A percentile compares a stretch with the other conserved stretches of the same genome.
These are phyloP conservation scores for Musa balbisiana DNA, from an alignment of 202 grass and related monocot genomes.

Conservation along the genomic window DNA sequence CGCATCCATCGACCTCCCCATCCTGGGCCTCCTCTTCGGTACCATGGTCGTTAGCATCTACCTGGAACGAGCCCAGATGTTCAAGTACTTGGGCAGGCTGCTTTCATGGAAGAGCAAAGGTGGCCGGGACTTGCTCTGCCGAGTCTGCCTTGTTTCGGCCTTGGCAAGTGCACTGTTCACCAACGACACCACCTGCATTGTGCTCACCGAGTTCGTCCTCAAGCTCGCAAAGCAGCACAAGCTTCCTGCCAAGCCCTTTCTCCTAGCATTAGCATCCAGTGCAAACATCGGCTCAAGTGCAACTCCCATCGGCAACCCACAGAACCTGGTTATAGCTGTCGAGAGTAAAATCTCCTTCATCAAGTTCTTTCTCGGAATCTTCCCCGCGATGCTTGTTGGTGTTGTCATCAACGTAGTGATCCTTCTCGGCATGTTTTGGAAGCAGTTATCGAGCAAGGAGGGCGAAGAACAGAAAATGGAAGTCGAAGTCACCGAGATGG, in stretches of 20 bases:
- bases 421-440: conserved; percentile 22
- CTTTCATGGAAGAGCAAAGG: conserved; percentile 16
- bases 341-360: conserved; percentile 20
- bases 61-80: conserved; percentile 24
- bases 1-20: conserved; percentile 15
- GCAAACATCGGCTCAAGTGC: conserved; percentile 22
- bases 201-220: conserved; percentile 22
- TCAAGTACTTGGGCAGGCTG: conserved; percentile 14
- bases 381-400: conserved; percentile 14
- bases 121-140: conserved; percentile 14
- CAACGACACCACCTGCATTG: conserved; percentile 25
- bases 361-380: conserved; percentile 12
- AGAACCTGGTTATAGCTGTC: conserved; percentile 23
- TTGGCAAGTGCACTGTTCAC: conserved; percentile 17
- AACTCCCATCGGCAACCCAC: conserved; percentile 19
- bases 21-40: conserved; percentile 21
- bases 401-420: conserved; percentile 7
- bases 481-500: neutral
- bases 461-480: neutral
- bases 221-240: conserved; percentile 22
- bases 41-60: conserved; percentile 25
- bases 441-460: neutral
- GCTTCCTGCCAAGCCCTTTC: conserved; percentile 7
- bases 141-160: conserved; percentile 15
- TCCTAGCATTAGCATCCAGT: conserved; percentile 11